These are phyloP conservation scores for Hibiscus syriacus DNA, from an alignment of 345 rosid genomes.

Conservation along the genomic window DNA sequence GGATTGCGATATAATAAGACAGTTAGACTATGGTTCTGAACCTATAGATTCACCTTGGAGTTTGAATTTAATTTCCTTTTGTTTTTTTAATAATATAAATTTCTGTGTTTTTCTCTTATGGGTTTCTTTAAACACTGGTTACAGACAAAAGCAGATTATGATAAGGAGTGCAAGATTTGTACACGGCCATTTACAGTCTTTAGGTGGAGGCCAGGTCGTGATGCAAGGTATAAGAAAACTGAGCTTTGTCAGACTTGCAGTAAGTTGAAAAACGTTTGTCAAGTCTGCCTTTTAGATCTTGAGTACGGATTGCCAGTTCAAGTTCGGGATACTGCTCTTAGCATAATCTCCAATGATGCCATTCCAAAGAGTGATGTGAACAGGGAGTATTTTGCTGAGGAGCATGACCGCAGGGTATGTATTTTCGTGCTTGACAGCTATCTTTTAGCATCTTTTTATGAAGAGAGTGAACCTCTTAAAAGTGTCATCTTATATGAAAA, in stretches of 20 bases:
- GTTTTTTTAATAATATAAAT: not conserved
- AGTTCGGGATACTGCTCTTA: constrained; percentile 80
- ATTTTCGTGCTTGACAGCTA: not conserved
- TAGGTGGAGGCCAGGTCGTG: constrained; percentile 93
- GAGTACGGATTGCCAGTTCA: constrained; percentile 96
- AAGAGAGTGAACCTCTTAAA: not conserved
- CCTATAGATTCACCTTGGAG: not conserved
- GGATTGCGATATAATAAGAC: not conserved
- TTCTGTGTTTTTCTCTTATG: not conserved
- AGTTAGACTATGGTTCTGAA: not conserved
- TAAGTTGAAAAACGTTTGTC: too few relatives aligned
- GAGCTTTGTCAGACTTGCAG: constrained; percentile 95
- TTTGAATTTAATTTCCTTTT: not conserved
- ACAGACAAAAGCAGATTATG: constrained; percentile 76
- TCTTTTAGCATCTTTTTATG: not conserved
- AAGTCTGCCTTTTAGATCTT: constrained; percentile 93
- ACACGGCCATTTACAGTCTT: constrained; percentile 90
- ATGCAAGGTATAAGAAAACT: constrained; percentile 79
- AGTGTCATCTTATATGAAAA: not conserved
- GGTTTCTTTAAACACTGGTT: not conserved
- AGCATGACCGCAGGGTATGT: constrained; percentile 81
- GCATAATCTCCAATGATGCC: too few relatives aligned
- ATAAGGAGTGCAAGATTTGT: constrained; percentile 96
- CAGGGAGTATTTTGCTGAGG: constrained; percentile 87
- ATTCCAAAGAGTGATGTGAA: constrained; percentile 93